Base-by-base conservation (phyloP, 345 rosid species). In the Citrus reticulata region DNA sequence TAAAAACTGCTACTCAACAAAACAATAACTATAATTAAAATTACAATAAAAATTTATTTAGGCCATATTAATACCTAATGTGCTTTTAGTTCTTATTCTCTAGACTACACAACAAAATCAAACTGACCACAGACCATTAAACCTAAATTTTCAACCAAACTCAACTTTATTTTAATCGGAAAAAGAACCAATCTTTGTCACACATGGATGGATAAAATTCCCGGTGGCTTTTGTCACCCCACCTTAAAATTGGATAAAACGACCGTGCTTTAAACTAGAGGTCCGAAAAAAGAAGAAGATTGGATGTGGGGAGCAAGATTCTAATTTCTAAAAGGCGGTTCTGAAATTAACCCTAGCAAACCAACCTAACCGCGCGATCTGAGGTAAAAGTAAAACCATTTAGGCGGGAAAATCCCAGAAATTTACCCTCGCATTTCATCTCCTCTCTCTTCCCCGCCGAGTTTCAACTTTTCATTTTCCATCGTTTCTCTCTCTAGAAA, bases 371-470 rank as follows among this genome's bases (percentile, higher is more conserved):
- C 40, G 6, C 61, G 32, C 49, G 42, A 55, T 68, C 76, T 0
- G 16, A 58, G 85, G 80, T 67, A 58, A 82, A 74, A 19, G 42
- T 49, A 42, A 51, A 66, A 34, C 57, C 39, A 55, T 54, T 82
- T 66, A 30, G 81, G 83, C 78, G 85, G 87, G 82, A 85, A 85
- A 77, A 61, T 27, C 76, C 72, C 46, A 34, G 10, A 42, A 2
- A 67, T 62, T 79, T 63, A 57, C 79, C 71, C 27, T 42, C 63
- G 46, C 20, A 61, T 27, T 37, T 6, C 49, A 5, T 51, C 22
- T 8, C 13, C 65, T 59, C 74, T 25, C 61, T 57, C 2, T 74
- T 32, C 9, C 74, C 58, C 30, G 17, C 11, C 16, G 60, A 22
- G 55, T 30, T 20, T 24, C 27, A 3, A 22, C 57, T 37, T 7